Evolutionary conservation across 306 rosid genomes (phyloP), one percentile per base, ranked within the genome.

Genomic region (Chamaecrista fasciculata): DNA sequence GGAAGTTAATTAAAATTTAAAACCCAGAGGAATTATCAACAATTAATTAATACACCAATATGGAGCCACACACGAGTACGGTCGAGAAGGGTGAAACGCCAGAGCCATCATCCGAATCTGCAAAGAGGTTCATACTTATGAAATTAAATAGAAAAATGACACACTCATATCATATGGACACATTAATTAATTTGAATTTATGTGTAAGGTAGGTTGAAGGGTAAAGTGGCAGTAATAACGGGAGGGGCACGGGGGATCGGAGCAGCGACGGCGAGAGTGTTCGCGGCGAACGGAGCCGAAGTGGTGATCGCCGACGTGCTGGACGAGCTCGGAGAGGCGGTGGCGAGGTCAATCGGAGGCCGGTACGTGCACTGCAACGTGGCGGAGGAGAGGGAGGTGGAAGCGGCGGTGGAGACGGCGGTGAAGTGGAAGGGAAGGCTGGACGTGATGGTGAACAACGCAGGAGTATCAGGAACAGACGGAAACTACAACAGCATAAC

Each of bases 221-320:
- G 62, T 21, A 89, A 85, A 49, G 96, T 92, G 0, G 92, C 95
- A 11, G 81, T 92, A 0, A 76, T 92, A 65, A 92, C 97, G 1
- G 97, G 97, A 3, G 97, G 89, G 4, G 90, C 96, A 16, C 82
- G 95, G 78, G 97, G 97, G 49, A 92, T 92, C 3, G 97, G 97
- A 71, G 97, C 85, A 3, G 85, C 95, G 40, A 77, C 90, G n/a
- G 94, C 97, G 2, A 82, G 76, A 77, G 31, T 85, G 0, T 89
- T 92, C 42, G 87, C 92, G 0, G 56, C 76, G 58, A 81, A 89
- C 51, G 95, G 97, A 4, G 92, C 95, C 0, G 74, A 89, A 28
- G 95, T 92, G 14, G 61, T 92, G 9, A 70, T 92, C 40, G 96
- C 92, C 0, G 97, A 92, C 69, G 69, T 92, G 18, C 87, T 92